Evolutionary conservation across 345 rosid genomes (phyloP).

Genomic region (Trapa bicornis): DNA sequence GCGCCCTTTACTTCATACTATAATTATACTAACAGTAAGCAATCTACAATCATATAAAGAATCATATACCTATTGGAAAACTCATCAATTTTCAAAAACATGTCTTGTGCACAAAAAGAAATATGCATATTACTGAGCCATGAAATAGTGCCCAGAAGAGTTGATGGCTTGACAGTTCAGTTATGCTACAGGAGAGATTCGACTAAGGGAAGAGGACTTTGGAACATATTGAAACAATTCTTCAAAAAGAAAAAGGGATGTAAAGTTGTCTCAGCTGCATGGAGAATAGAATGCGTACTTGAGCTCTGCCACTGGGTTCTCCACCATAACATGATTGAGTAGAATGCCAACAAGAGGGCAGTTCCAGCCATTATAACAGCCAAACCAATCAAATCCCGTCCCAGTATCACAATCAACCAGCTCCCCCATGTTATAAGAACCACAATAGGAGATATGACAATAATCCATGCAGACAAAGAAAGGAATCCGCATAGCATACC

Average conservation of each 20-base stretch:
- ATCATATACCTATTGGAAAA: too few species aligned
- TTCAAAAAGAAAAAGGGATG: background rate
- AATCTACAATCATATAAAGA: too few species aligned
- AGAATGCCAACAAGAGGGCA: constrained; percentile 89
- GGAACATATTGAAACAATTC: background rate
- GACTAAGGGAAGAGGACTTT: background rate
- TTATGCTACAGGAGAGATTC: background rate
- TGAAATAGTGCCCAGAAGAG: background rate
- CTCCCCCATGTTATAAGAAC: constrained; percentile 84
- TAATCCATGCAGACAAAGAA: constrained; percentile 61
- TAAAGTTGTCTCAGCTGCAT: background rate
- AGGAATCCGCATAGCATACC: constrained; percentile 60
- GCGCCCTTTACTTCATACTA: too few species aligned
- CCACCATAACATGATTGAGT: constrained; percentile 99
- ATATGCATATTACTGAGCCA: too few species aligned
- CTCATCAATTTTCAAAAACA: too few species aligned
- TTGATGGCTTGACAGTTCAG: background rate
- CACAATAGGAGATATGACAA: constrained; percentile 71
- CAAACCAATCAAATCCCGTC: constrained; percentile 69
- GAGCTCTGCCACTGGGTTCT: constrained; percentile 24
- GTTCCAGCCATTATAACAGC: constrained; percentile 59
- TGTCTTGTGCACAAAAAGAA: too few species aligned
- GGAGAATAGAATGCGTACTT: background rate
- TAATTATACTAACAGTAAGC: too few species aligned
- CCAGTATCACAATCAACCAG: constrained; percentile 67